Percentiles rank a stretch among this genome's conserved stretches.
Conservation (phyloP, 2,329 filamentous ascomycete species). For the Botrytis fragariae region DNA sequence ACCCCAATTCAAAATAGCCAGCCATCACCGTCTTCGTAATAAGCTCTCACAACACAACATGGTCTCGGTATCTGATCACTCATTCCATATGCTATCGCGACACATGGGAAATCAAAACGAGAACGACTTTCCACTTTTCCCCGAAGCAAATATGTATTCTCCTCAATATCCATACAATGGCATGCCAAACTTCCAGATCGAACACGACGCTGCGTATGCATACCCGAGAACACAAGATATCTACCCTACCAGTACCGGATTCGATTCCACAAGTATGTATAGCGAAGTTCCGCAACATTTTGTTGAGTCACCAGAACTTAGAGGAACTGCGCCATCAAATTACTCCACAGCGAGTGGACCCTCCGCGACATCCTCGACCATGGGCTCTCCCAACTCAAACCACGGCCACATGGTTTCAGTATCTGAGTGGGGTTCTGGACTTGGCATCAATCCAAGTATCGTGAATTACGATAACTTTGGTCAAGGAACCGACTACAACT, state of each 20-base stretch:
- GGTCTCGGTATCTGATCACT: constrained; percentile 75
- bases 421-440: constrained; percentile 36
- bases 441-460: constrained; percentile 37
- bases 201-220: constrained; percentile 40
- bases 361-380: constrained; percentile 38
- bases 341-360: constrained; percentile 38
- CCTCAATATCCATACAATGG: constrained; percentile 50
- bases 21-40: constrained; percentile 47
- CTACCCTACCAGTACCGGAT: constrained; percentile 46
- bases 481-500: constrained; percentile 36
- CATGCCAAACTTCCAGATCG: constrained; percentile 45
- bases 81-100: constrained; percentile 87
- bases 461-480: constrained; percentile 34
- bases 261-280: constrained; percentile 49
- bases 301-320: constrained; percentile 36
- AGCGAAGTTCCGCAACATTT: constrained; percentile 39
- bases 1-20: constrained; percentile 27
- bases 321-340: constrained; percentile 34
- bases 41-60: constrained; percentile 59
- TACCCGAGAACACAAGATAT: constrained; percentile 34
- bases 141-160: constrained; percentile 46
- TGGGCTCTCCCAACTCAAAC: constrained; percentile 38
- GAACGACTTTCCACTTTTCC: constrained; percentile 46
- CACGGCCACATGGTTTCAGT: constrained; percentile 33
- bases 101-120: constrained; percentile 35